These are phyloP conservation scores for Litchi chinensis DNA, from an alignment of 345 rosid genomes.

Conservation along the genomic window DNA sequence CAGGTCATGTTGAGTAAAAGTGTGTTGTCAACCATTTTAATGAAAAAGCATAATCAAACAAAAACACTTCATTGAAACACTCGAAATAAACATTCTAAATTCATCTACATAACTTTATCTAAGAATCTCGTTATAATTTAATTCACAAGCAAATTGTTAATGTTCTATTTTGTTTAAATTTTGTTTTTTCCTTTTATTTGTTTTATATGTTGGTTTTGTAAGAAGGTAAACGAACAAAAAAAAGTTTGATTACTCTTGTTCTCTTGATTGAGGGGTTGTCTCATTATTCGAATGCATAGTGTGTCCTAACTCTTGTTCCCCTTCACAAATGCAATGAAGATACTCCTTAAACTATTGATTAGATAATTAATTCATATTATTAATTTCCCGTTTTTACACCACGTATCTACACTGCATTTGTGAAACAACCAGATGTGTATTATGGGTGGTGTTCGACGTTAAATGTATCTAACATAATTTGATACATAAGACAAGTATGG, in stretches of 20 bases:
- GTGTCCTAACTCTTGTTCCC: conserved; percentile 11
- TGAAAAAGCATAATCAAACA: neutral
- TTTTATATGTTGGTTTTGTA: neutral
- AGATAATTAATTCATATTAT: neutral
- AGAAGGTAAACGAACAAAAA: neutral
- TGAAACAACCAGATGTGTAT: neutral
- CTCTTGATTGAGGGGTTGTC: conserved; percentile 1
- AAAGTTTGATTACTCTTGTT: neutral
- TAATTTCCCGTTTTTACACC: neutral
- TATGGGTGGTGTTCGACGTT: neutral
- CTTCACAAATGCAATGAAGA: neutral
- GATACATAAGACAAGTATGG: neutral
- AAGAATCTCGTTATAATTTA: neutral
- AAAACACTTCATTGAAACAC: neutral
- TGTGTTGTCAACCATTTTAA: neutral
- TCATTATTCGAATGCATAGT: neutral
- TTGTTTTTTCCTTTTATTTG: neutral
- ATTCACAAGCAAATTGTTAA: neutral
- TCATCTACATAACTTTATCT: neutral
- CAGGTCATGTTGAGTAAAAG: no score
- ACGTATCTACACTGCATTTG: no score
- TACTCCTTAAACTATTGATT: neutral
- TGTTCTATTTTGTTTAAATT: neutral
- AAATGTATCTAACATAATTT: neutral
- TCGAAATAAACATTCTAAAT: no score